Evolutionary conservation across 345 rosid species (phyloP).

Genomic region (Eucalyptus sideroxylon): DNA sequence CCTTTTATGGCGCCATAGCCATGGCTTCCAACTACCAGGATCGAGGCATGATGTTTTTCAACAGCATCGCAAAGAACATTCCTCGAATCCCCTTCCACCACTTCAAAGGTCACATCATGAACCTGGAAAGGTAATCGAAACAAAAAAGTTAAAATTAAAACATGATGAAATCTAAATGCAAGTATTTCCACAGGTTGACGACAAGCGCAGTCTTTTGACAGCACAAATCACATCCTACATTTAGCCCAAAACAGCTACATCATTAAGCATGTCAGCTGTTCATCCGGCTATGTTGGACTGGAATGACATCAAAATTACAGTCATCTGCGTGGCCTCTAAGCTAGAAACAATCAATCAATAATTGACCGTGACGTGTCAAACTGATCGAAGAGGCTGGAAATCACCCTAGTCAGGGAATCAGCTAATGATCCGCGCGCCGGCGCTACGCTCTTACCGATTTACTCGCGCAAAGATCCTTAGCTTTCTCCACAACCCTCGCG

Average conservation of each 20-base stretch:
- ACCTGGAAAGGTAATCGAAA: conserved; percentile 21
- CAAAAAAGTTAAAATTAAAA: background rate
- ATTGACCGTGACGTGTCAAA: background rate
- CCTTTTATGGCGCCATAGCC: conserved; percentile 98
- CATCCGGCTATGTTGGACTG: background rate
- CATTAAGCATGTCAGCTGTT: background rate
- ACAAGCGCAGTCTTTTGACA: background rate
- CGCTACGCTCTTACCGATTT: conserved; percentile 33
- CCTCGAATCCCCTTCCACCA: conserved; percentile 84
- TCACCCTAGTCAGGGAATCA: background rate
- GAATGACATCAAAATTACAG: background rate
- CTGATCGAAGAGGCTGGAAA: background rate
- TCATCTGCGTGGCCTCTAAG: background rate
- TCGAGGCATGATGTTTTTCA: conserved; percentile 66
- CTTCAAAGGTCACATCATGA: conserved; percentile 27
- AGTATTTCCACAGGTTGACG: background rate
- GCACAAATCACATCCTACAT: background rate
- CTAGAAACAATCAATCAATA: background rate
- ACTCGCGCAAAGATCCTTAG: conserved; percentile 38
- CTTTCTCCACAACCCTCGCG: conserved; percentile 44
- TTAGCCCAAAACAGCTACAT: background rate
- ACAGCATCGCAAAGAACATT: conserved; percentile 80
- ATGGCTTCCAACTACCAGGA: conserved; percentile 86
- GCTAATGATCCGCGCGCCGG: background rate
- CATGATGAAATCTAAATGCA: background rate